Evolutionary conservation across 2,329 filamentous ascomycete species (phyloP), one percentile per base, ranked within the genome.

Genomic region (Anisogramma anomala): DNA sequence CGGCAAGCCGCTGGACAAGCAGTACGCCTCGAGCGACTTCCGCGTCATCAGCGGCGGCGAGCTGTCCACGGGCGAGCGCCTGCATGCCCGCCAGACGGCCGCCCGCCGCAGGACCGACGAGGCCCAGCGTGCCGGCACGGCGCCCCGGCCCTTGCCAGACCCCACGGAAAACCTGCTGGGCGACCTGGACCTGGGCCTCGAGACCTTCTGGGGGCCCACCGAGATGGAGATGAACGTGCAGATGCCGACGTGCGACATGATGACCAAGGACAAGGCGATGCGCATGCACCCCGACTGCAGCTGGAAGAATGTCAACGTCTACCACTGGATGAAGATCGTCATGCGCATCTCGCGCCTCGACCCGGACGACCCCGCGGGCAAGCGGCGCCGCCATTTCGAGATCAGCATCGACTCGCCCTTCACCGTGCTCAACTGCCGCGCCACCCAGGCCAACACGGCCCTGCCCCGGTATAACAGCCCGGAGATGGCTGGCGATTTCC

Each of bases 261-360:
- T 93, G 81, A 77, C 82, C 17, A 82, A 80, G 53, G 80, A 88
- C 54, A 72, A 71, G 57, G 59, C 60, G 7, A 42, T 74, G 27
- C 73, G 77, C 45, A 64, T 95, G 45, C 82, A 94, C 57, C 89
- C 89, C 39, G 87, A 94, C 56, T 94, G 86, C 41, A 94, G 86
- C 43, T 94, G 89, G 69, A 83, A 86, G 55, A 93, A 93, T 48
- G 89, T 94, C 39, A 85, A 91, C 53, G 87, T 95, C 40, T 86
- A 85, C 57, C 88, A 95, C 58, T 94, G 87, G 87, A 94, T 95
- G 60, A 94, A 94, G 84, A 86, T 94, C 55, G 86, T 94, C 47
- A 84, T 95, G 77, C 82, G 88, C 39, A 79, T 95, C 34, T 94
- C 87, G 22, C 86, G 85, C 52, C 67, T 82, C 11, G 88, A 94